Percentiles rank a stretch among this genome's conserved stretches.
These are phyloP conservation scores for Exutisphaerella laricina DNA, from an alignment of 2,329 filamentous ascomycete species.

Conservation along the genomic window DNA sequence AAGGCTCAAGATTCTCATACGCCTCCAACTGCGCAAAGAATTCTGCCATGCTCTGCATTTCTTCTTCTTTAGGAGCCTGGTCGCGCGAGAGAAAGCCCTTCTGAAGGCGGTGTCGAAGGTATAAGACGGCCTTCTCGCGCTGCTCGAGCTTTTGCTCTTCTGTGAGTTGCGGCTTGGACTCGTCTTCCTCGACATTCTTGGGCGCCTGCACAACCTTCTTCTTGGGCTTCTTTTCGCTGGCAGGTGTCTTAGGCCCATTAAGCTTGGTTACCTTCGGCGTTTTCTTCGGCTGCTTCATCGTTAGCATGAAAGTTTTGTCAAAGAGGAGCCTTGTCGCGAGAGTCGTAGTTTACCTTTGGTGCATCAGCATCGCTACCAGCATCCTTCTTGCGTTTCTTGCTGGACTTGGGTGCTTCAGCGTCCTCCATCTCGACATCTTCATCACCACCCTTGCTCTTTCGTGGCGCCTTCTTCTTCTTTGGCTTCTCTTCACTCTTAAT, in stretches of 20 bases:
- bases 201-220: slow-evolving; percentile 50
- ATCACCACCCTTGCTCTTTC: slow-evolving; percentile 32
- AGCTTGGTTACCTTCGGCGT: slow-evolving; percentile 46
- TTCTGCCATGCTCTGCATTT: slow-evolving; percentile 73
- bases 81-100: slow-evolving; percentile 86
- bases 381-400: slow-evolving; percentile 78
- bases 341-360: slow-evolving; percentile 48
- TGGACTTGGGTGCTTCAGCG: slow-evolving; percentile 54
- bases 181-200: slow-evolving; percentile 53
- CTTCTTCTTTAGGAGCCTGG: slow-evolving; percentile 75
- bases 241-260: slow-evolving; percentile 40
- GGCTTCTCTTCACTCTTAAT: slow-evolving; percentile 52
- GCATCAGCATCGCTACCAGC: slow-evolving; percentile 63
- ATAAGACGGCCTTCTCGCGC: slow-evolving; percentile 68
- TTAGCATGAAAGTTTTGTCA: slow-evolving; percentile 27
- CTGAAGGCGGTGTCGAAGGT: slow-evolving; percentile 88
- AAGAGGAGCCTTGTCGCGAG: neutral
- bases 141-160: slow-evolving; percentile 52
- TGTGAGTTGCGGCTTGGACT: slow-evolving; percentile 50
- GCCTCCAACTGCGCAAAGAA: slow-evolving; percentile 76
- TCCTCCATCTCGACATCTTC: slow-evolving; percentile 54
- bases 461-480: slow-evolving; percentile 31
- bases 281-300: slow-evolving; percentile 40
- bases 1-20: slow-evolving; percentile 74
- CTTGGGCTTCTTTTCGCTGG: slow-evolving; percentile 33